Percentiles rank a stretch among this genome's conserved stretches.
Evolutionary conservation across 371 early-diverging fungal species (phyloP).

Genomic region (Syncephalastrum monosporum): DNA sequence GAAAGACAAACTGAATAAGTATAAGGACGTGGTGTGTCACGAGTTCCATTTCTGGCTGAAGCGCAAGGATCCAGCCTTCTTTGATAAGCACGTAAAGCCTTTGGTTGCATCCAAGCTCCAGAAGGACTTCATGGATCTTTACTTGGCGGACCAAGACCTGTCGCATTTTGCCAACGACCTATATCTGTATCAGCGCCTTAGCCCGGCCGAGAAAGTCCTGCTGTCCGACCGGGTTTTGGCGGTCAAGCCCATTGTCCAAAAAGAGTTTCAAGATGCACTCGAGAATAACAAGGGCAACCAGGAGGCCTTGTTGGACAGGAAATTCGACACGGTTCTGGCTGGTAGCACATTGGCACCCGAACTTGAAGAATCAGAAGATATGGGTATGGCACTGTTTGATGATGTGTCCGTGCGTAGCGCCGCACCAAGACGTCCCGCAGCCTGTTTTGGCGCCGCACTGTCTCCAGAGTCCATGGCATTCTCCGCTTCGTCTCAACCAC

Average conservation of each 20-base stretch:
- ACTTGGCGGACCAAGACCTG: slow-evolving; percentile 41
- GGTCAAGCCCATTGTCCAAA: slow-evolving; percentile 23
- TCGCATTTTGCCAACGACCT: slow-evolving; percentile 28
- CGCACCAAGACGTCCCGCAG: not conserved
- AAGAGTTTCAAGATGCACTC: slow-evolving; percentile 26
- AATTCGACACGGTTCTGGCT: slow-evolving; percentile 22
- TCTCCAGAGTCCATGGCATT: not conserved
- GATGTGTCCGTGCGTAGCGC: not conserved
- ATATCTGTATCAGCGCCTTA: slow-evolving; percentile 31
- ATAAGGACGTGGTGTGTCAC: slow-evolving; percentile 43
- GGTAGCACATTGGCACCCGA: slow-evolving; percentile 11
- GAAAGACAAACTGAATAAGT: slow-evolving; percentile 23
- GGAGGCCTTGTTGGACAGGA: too few relatives aligned
- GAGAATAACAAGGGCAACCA: slow-evolving; percentile 3
- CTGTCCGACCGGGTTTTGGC: slow-evolving; percentile 38
- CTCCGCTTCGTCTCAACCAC: too few relatives aligned
- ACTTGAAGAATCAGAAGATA: not conserved
- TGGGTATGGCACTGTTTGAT: too few relatives aligned
- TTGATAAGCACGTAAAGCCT: slow-evolving; percentile 37
- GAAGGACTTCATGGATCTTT: slow-evolving; percentile 53
- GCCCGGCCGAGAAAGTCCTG: slow-evolving; percentile 45
- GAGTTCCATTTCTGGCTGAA: slow-evolving; percentile 60
- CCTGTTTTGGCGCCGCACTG: too few relatives aligned
- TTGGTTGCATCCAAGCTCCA: slow-evolving; percentile 51
- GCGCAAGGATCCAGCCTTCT: slow-evolving; percentile 47